phyloP scores from a whole-genome alignment of 2,329 filamentous ascomycete species.

The Aureobasidium sp. region DNA sequence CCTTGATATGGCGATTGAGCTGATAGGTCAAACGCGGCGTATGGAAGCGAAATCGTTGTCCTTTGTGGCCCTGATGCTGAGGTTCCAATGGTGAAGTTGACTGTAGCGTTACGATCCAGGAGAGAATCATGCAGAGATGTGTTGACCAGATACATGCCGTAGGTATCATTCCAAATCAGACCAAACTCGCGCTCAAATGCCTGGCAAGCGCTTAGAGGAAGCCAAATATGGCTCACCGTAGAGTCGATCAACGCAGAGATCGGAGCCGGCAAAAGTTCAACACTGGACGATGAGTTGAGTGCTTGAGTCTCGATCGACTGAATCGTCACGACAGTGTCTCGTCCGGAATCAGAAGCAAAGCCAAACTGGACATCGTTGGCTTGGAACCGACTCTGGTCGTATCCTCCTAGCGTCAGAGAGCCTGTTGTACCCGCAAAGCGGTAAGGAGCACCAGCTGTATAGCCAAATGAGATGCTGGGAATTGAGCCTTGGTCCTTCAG shows the following conservation, averaged over 20 bases:
- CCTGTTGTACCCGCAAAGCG: constrained; percentile 35
- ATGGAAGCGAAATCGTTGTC: constrained; percentile 42
- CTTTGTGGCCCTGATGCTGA: constrained; percentile 29
- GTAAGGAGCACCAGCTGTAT: constrained; percentile 69
- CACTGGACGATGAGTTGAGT: constrained; percentile 26
- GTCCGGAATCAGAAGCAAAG: constrained; percentile 49
- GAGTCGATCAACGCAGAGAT: constrained; percentile 40
- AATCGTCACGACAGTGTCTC: constrained; percentile 54
- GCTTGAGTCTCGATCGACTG: constrained; percentile 33
- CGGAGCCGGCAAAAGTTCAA: constrained; percentile 33
- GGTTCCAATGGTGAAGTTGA: constrained; percentile 40
- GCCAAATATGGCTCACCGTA: constrained; percentile 35
- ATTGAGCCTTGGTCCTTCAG: constrained; percentile 55
- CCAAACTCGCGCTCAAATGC: constrained; percentile 33
- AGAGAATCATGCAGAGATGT: constrained; percentile 29
- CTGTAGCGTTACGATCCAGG: constrained; percentile 33
- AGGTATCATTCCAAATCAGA: constrained; percentile 31
- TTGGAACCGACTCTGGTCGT: constrained; percentile 56
- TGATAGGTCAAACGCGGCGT: constrained; percentile 43
- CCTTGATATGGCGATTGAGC: constrained; percentile 42
- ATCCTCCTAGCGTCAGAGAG: constrained; percentile 61
- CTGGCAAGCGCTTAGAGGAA: constrained; percentile 30
- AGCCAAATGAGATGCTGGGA: constrained; percentile 67
- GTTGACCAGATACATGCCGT: constrained; percentile 34
- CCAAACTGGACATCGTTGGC: constrained; percentile 55